Base-by-base conservation (phyloP, 2,329 filamentous ascomycete genomes). In the Metarhizium humberi region DNA sequence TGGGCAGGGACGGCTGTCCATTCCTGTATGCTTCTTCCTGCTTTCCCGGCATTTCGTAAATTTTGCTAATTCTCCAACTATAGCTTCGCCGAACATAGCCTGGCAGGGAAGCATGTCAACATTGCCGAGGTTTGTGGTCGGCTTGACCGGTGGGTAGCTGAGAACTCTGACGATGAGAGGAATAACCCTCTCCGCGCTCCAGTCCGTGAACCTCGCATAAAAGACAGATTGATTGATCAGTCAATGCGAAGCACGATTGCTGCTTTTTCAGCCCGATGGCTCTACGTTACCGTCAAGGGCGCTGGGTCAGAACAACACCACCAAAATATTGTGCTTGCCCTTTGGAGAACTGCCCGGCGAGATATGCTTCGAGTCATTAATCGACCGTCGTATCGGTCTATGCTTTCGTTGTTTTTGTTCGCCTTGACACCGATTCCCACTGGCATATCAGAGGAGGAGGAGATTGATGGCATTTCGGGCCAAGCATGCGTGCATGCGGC, bases 301-400 rank as follows among this genome's bases (percentile, higher is more conserved):
- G 29, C 46, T 1, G 40, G 55, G 6, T 25, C 57, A 34, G 56
- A 58, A 2, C 34, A 51, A 7, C 58, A 56, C 6, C 54, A 64
- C 48, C 54, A 55, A 29, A 38, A 40, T 16, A 52, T 64, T 25
- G 60, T 64, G 11, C 62, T 61, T 52, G 56, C 25, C 43, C 68
- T 61, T 0, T 75, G 72, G 72, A 64, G 72, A 43, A 54, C 63
- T 29, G 63, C 71, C 1, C 64, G 72, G 8, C 64, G 66, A 29
- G 69, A 73, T 47, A 71, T 74, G 67, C 62, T 73, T 7, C 65
- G 67, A 18, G 66, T 72, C 16, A 73, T 74, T 50, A 74, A 75
- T 43, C 64, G 71, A 1, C 67, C 71, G 0, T 73, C 69, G 0
- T 74, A 75, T 52, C 66, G 70, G 10, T 74, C 72, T 0, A 71